phyloP scores from a whole-genome alignment of 208 protist species.

The Phytomonas francai region DNA sequence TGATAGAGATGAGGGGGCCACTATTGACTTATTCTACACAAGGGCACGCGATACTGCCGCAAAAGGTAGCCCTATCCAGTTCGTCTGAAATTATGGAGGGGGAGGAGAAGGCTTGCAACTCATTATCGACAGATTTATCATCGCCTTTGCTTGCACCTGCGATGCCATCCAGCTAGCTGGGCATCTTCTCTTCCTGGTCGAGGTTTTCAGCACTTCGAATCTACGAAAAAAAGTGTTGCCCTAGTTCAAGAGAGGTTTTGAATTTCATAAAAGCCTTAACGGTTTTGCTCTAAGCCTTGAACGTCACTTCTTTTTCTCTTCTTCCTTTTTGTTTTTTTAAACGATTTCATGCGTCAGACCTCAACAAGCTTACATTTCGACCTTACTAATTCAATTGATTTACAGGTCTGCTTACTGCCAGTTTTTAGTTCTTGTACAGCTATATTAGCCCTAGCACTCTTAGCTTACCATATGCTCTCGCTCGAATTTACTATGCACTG shows the following conservation, averaged over 20 bases:
- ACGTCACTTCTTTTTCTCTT: constrained; percentile 1
- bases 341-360: background rate
- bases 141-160: background rate
- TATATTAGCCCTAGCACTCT: background rate
- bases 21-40: background rate
- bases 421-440: constrained; percentile 16
- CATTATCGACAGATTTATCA: background rate
- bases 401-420: constrained; percentile 12
- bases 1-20: background rate
- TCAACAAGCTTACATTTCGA: constrained; percentile 3
- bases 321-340: constrained; percentile 5
- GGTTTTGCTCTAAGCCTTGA: background rate
- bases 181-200: background rate
- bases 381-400: background rate
- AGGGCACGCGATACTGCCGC: background rate
- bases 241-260: background rate
- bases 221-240: background rate
- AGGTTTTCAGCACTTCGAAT: background rate
- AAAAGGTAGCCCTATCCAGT: background rate
- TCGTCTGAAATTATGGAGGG: background rate
- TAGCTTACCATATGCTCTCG: constrained; percentile 31
- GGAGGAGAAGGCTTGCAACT: background rate
- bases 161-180: background rate
- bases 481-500: constrained; percentile 68
- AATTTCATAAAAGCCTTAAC: background rate